Percentiles rank a stretch among this genome's conserved stretches.
Evolutionary conservation across 1,284 basidiomycete genomes (phyloP).

Genomic region (Moesziomyces sp.): DNA sequence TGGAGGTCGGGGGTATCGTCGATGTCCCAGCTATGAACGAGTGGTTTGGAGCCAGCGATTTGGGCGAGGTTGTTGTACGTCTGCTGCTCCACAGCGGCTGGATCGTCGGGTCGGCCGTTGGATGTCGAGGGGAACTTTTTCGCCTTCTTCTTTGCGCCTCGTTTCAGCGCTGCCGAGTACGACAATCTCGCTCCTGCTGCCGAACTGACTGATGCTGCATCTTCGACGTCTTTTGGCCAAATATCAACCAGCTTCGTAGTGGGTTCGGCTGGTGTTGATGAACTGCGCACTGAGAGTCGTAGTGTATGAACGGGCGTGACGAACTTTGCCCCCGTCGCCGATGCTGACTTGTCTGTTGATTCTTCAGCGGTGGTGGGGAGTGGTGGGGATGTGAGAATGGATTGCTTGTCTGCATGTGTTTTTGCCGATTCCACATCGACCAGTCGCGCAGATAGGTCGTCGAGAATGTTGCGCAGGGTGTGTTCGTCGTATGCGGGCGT

Average conservation of each 20-base stretch:
- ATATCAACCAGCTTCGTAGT: slow-evolving; percentile 31
- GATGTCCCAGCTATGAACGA: slow-evolving; percentile 29
- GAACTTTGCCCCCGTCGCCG: background rate
- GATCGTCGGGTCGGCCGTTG: background rate
- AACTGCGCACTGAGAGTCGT: slow-evolving; percentile 1
- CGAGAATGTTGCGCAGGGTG: slow-evolving; percentile 14
- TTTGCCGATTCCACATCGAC: slow-evolving; percentile 16
- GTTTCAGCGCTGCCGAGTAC: slow-evolving; percentile 33
- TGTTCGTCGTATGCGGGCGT: slow-evolving; percentile 31
- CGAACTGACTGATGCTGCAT: background rate
- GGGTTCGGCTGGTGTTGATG: background rate
- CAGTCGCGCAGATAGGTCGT: slow-evolving; percentile 20
- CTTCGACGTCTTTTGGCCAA: slow-evolving; percentile 11
- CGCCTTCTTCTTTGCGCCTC: slow-evolving; percentile 11
- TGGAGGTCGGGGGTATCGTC: slow-evolving; percentile 11
- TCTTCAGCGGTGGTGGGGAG: background rate
- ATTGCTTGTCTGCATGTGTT: background rate
- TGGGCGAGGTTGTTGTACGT: slow-evolving; percentile 22
- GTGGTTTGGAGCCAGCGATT: slow-evolving; percentile 5
- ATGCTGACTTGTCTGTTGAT: background rate
- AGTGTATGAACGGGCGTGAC: slow-evolving; percentile 29
- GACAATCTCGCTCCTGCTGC: slow-evolving; percentile 6
- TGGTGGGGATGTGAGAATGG: no score
- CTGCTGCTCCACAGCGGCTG: slow-evolving; percentile 18
- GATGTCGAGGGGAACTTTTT: slow-evolving; percentile 2